Evolutionary conservation across 139 green algal genomes (phyloP), one percentile per base, ranked within the genome.

Genomic region (Mychonastes homosphaera): DNA sequence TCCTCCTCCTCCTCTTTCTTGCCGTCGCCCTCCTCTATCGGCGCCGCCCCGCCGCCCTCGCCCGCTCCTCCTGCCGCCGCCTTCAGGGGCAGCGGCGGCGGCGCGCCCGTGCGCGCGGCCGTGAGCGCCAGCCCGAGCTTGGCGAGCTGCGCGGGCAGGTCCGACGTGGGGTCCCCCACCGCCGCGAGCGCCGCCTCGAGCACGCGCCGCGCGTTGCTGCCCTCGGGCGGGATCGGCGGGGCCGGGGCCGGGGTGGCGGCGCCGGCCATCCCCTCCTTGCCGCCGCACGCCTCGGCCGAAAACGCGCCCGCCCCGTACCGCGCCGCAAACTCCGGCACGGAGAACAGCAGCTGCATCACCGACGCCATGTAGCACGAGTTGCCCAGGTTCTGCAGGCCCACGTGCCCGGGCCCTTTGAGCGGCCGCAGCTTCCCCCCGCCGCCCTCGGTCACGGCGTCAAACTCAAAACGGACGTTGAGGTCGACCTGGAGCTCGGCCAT

Each of bases 321-420:
- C 35, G 73, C 18, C 9, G 58, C 21, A 26, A 95, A 26, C 57
- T 79, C 77, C 0, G 88, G 87, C 51, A 95, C 28, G 5, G 70
- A 71, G 74, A 83, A 91, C 49, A 95, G 63, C 58, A 86, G 57
- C 77, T 92, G 87, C 65, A 95, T 58, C 46, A 92, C 75, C 61
- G 72, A 86, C 75, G 92, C 94, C 81, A 95, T 91, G 83, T 95
- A 96, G 78, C 89, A 95, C 65, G 66, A 87, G 81, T 99, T 99
- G 56, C 93, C 93, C 54, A 98, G 76, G 69, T 99, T 99, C 51
- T 81, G 83, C 24, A 99, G 73, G 7, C 93, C 93, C 5, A 93
- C 83, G 46, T 76, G 73, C 29, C 86, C 80, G 2, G 87, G 78
- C 0, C 93, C 92, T 6, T 51, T 70, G 49, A 95, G 53, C 1